Conservation (phyloP, 805 yeast species). For the Saccharomyces eubayanus region DNA sequence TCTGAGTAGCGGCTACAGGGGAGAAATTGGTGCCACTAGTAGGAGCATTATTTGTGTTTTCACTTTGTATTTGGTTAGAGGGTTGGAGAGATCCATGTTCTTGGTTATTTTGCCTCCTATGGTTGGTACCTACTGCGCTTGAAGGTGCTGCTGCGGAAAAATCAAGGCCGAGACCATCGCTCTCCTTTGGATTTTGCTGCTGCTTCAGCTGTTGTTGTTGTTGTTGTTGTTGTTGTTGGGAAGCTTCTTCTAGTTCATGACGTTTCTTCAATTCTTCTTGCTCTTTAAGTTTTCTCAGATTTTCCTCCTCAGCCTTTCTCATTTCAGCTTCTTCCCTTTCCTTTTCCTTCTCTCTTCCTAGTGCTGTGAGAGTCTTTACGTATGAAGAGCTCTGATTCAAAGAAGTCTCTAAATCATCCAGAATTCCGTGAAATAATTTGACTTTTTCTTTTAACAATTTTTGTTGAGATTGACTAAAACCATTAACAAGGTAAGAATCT, state of each 20-base stretch:
- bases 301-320: constrained; percentile 25
- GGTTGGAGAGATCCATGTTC: constrained; percentile 1
- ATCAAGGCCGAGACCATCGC: constrained; percentile 5
- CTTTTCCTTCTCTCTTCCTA: constrained; percentile 28
- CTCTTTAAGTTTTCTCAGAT: constrained; percentile 13
- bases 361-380: constrained; percentile 21
- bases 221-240: constrained; percentile 4
- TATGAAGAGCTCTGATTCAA: constrained; percentile 21
- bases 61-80: constrained; percentile 2
- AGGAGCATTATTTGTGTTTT: neutral
- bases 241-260: constrained; percentile 5
- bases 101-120: neutral
- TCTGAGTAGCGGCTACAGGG: constrained; percentile 8
- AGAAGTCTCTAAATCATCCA: constrained; percentile 28
- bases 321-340: constrained; percentile 23
- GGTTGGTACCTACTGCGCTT: neutral
- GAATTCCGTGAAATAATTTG: constrained; percentile 22
- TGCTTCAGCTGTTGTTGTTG: constrained; percentile 6
- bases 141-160: neutral
- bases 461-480: constrained; percentile 23
- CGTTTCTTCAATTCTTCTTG: constrained; percentile 8
- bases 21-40: constrained; percentile 1
- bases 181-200: neutral
- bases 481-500: constrained; percentile 20
- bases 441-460: constrained; percentile 21